Base-by-base conservation (phyloP, 2,329 filamentous ascomycete species). In the Aspergillus fijiensis region DNA sequence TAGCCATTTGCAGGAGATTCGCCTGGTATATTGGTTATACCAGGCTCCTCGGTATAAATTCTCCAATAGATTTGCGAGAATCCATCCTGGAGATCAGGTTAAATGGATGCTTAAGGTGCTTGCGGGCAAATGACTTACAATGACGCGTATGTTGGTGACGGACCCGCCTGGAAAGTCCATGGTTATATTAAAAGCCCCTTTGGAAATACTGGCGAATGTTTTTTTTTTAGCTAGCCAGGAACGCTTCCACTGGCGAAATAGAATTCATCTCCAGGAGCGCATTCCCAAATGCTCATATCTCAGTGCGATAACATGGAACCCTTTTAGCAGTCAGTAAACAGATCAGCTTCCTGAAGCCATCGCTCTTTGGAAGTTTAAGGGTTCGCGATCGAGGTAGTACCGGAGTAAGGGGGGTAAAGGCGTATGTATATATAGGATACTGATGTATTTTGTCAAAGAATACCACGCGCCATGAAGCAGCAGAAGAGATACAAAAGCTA, bases 111-210 rank as follows among this genome's bases (percentile, higher is more conserved):
- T 33, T 25, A 39, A 19, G 33, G 47, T 23, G n/a, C 27, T 27
- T 39, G 51, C 21, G 25, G 27, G 48, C 33, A 54, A n/a, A 9
- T 58, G 49, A 72, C 77, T 66, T 72, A 79, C 77, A 69, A 78
- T 74, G 57, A 73, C 68, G 67, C 72, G 73, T 64, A 78, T 69
- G 63, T 79, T 79, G 49, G 77, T 79, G 64, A 72, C 73, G 60
- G 74, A 74, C 61, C 70, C 72, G 63, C 73, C 74, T 61, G 77
- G 77, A 69, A 79, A 79, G 65, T 79, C 77, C 76, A 79, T 79
- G 63, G 59, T 76, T 73, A 63, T 68, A 60, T 52, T 60, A 65
- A 62, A 45, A 64, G 65, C 67, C 61, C 63, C 57, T 52, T 63
- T 55, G 63, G 61, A 69, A 64, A 68, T 61, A 63, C 67, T 61